A percentile compares a stretch with the other conserved stretches of the same genome.
phyloP scores from a whole-genome alignment of 1,284 basidiomycete species.

The Amylostereum areolatum region DNA sequence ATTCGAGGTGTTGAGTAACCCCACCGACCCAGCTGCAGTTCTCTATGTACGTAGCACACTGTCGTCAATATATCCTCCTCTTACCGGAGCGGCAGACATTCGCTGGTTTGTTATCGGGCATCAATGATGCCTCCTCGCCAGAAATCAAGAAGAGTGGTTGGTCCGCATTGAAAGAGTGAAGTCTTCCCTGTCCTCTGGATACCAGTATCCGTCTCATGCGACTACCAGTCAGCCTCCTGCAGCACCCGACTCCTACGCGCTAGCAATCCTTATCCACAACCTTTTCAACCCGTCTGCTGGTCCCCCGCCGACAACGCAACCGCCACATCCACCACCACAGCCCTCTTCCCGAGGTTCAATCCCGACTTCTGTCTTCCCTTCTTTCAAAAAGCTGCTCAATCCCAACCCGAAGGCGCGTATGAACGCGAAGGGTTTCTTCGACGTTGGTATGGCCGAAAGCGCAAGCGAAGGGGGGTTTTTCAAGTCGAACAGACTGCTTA shows the following conservation, averaged over 20 bases:
- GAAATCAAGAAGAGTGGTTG: constrained; percentile 92
- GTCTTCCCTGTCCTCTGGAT: constrained; percentile 3
- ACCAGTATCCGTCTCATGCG: constrained; percentile 1
- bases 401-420: constrained; percentile 81
- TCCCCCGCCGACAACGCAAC: constrained; percentile 64
- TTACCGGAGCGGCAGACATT: constrained; percentile 50
- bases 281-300: constrained; percentile 76
- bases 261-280: constrained; percentile 79
- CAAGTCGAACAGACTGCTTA: constrained; percentile 76
- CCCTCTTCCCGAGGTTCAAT: constrained; percentile 75
- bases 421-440: constrained; percentile 72
- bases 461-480: constrained; percentile 74
- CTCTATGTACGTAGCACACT: constrained; percentile 61
- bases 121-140: constrained; percentile 61
- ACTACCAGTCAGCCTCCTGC: constrained; percentile 58
- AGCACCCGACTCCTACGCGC: constrained; percentile 78
- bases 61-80: constrained; percentile 11
- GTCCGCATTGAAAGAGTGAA: constrained; percentile 78
- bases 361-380: constrained; percentile 71
- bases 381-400: constrained; percentile 84
- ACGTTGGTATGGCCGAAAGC: constrained; percentile 70
- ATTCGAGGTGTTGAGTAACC: constrained; percentile 84
- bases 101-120: constrained; percentile 62
- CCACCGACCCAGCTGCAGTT: constrained; percentile 70
- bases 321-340: constrained; percentile 69